Evolutionary conservation across 2,329 filamentous ascomycete genomes (phyloP).

Genomic region (Colletotrichum sidae): DNA sequence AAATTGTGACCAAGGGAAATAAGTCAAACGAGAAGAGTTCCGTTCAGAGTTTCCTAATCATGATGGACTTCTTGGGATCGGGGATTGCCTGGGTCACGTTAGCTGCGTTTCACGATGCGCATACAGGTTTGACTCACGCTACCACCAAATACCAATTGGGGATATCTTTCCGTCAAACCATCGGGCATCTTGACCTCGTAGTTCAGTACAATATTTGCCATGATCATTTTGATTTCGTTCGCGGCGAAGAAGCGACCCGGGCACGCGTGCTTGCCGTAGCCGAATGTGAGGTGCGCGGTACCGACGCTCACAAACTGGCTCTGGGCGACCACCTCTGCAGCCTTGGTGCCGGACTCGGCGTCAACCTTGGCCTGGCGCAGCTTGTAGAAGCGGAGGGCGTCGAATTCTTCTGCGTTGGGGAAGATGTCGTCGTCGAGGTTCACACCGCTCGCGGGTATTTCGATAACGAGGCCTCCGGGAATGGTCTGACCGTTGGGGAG

Average conservation of each 20-base stretch:
- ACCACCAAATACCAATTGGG: constrained; percentile 12
- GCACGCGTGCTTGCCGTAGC: constrained; percentile 39
- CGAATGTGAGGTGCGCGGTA: constrained; percentile 33
- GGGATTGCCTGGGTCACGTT: constrained; percentile 8
- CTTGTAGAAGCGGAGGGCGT: constrained; percentile 61
- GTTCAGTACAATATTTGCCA: constrained; percentile 33
- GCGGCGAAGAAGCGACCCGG: constrained; percentile 37
- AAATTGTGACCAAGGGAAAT: too few relatives aligned
- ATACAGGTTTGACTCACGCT: constrained; percentile 2
- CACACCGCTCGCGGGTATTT: constrained; percentile 52
- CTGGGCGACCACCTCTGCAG: constrained; percentile 39
- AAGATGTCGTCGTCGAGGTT: constrained; percentile 51
- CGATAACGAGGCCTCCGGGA: constrained; percentile 55
- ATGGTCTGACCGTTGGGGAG: constrained; percentile 66
- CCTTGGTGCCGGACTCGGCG: constrained; percentile 22
- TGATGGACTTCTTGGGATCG: constrained; percentile 25
- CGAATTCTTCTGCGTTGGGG: constrained; percentile 55
- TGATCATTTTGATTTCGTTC: constrained; percentile 40
- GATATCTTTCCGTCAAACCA: constrained; percentile 21
- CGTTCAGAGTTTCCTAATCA: constrained; percentile 28
- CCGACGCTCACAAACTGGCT: constrained; percentile 56
- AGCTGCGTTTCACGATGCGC: not conserved
- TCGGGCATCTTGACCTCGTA: constrained; percentile 36
- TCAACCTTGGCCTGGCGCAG: constrained; percentile 47
- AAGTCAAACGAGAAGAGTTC: too few relatives aligned